A percentile compares a stretch with the other conserved stretches of the same genome.
Evolutionary conservation across 2,329 filamentous ascomycete genomes (phyloP).

Genomic region (Alternaria arborescens): DNA sequence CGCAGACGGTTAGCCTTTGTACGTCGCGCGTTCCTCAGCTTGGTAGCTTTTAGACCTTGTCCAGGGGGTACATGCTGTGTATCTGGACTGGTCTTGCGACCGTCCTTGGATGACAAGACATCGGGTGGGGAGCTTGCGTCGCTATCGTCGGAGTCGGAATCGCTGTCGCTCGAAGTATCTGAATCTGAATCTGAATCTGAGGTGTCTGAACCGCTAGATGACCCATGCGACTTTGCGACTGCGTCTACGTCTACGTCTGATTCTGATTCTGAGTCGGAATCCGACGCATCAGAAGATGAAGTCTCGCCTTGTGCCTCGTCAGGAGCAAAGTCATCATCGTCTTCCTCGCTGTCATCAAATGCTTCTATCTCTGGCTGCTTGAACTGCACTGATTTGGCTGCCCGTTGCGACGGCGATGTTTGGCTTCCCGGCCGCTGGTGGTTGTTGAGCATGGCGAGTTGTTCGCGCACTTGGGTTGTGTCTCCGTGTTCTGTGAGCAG

Average conservation of each 20-base stretch:
- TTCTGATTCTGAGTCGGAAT: conserved; percentile 32
- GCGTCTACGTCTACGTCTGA: conserved; percentile 16
- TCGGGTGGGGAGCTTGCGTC: conserved; percentile 47
- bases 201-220: conserved; percentile 36
- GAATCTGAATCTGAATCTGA: conserved; percentile 28
- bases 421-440: not conserved
- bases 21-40: conserved; percentile 64
- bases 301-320: conserved; percentile 24
- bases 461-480: not conserved
- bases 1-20: conserved; percentile 60
- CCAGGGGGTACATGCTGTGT: conserved; percentile 53
- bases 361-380: conserved; percentile 20
- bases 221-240: not conserved
- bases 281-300: conserved; percentile 20
- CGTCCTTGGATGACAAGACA: conserved; percentile 31
- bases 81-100: conserved; percentile 7
- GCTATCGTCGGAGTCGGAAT: conserved; percentile 50
- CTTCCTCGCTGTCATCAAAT: conserved; percentile 25
- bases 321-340: conserved; percentile 42
- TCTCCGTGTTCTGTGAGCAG: conserved; percentile 24
- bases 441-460: not conserved
- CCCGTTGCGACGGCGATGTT: not conserved
- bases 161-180: conserved; percentile 46
- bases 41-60: conserved; percentile 61
- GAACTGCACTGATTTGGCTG: conserved; percentile 37